These are phyloP conservation scores for Ceratonia siliqua DNA, from an alignment of 306 rosid species.

Conservation along the genomic window DNA sequence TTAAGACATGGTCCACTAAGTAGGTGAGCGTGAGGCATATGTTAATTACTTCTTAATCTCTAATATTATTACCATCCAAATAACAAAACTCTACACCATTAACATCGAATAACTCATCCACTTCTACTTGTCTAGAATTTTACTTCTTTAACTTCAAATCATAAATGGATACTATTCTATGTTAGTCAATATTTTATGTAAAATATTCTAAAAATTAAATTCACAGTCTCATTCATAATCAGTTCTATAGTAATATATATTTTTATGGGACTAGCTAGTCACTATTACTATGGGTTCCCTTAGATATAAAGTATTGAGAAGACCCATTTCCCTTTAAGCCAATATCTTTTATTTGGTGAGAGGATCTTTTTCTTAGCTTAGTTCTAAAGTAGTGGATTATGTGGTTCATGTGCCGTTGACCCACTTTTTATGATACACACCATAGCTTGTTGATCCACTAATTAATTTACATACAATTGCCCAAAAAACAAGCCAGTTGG, in stretches of 20 bases:
- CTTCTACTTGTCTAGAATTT: neutral
- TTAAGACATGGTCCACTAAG: conserved; percentile 26
- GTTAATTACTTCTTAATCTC: conserved; percentile 10
- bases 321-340: too few relatives aligned
- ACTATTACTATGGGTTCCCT: too few relatives aligned
- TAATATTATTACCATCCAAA: neutral
- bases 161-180: neutral
- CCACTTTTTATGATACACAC: conserved; percentile 18
- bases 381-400: conserved; percentile 31
- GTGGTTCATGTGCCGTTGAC: conserved; percentile 43
- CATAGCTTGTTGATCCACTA: neutral
- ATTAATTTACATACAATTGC: neutral
- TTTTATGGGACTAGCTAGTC: too few relatives aligned
- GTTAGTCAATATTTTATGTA: too few relatives aligned
- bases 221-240: too few relatives aligned
- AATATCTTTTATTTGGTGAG: conserved; percentile 33
- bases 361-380: conserved; percentile 23
- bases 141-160: neutral
- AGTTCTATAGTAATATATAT: conserved; percentile 6
- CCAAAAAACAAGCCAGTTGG: neutral
- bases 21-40: conserved; percentile 18
- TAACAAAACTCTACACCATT: neutral
- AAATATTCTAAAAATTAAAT: conserved; percentile 8
- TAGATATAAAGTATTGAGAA: too few relatives aligned
- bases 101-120: too few relatives aligned